phyloP scores from a whole-genome alignment of 2,329 filamentous ascomycete species.

The Cladophialophora psammophila region DNA sequence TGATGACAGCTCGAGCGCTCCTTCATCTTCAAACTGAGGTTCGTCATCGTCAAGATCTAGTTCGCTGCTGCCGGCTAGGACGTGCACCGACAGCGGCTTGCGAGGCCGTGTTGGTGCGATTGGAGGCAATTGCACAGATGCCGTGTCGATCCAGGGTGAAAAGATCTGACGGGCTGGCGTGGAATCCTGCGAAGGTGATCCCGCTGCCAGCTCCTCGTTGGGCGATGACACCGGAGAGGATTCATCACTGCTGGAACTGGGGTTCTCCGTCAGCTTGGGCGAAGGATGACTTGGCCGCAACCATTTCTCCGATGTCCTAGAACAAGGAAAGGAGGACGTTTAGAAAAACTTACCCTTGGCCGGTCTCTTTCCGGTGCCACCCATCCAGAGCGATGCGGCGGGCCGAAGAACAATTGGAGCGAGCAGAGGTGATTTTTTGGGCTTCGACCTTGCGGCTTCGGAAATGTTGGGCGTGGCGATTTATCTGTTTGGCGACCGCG shows the following conservation, averaged over 20 bases:
- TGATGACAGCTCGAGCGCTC: constrained; percentile 24
- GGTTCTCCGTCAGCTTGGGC: constrained; percentile 12
- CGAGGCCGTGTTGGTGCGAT: not conserved
- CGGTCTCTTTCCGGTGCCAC: constrained; percentile 33
- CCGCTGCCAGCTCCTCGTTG: constrained; percentile 11
- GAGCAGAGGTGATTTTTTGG: constrained; percentile 30
- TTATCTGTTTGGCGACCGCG: constrained; percentile 35
- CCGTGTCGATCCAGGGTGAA: constrained; percentile 7
- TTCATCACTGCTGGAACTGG: constrained; percentile 29
- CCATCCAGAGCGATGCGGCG: constrained; percentile 36
- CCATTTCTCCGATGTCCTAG: not conserved
- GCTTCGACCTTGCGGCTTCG: constrained; percentile 33
- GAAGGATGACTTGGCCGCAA: not conserved
- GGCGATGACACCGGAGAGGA: constrained; percentile 24
- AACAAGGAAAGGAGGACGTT: not conserved
- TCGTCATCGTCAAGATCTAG: not conserved
- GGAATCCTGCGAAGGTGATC: constrained; percentile 11
- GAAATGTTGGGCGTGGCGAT: constrained; percentile 36
- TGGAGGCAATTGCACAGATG: constrained; percentile 2
- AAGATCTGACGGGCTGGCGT: constrained; percentile 3
- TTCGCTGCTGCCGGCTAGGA: constrained; percentile 10
- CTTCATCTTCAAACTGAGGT: constrained; percentile 24
- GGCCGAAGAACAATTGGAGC: constrained; percentile 33
- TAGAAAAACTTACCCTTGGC: constrained; percentile 19
- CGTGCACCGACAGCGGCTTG: constrained; percentile 8